Evolutionary conservation across 495 filamentous ascomycete genomes (phyloP), one percentile per base, ranked within the genome.

Genomic region (Podospora tetraspora): DNA sequence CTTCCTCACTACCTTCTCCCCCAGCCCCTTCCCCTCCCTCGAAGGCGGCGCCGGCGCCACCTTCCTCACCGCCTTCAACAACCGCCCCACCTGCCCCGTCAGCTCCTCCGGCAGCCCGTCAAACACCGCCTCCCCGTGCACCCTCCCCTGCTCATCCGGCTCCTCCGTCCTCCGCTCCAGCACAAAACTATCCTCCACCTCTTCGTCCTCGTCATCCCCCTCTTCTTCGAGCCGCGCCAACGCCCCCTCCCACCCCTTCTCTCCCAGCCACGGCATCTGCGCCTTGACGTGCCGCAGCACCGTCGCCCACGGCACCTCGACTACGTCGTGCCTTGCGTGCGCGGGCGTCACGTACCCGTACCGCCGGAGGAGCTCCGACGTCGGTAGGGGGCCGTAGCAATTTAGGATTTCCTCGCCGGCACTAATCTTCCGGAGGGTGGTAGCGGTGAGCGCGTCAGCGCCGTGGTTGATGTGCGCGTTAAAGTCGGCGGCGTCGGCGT

Each of bases 321-420:
- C 87, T 6, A 97, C 93, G 74, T 98, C 93, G 75, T 89, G 92
- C 30, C 84, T 78, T 19, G 87, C 80, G 71, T 97, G 95, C 65
- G 89, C 88, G 30, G 83, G 77, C 2, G 92, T 96, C 13, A 94
- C 87, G 71, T 97, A 98, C 8, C 94, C 94, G 72, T 97, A 97
- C 25, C 94, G 83, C 22, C 94, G 85, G 22, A 98, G 85, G 22
- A 97, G 79, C 75, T 97, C 94, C 0, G 90, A 87, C 29, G 88
- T 90, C 3, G 92, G 89, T 24, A 96, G 85, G 34, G 91, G 88
- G 9, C 94, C 94, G 74, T 96, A 97, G 76, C 96, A 94, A 70
- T 97, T 97, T 72, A 96, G 87, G 22, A 97, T 88, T 74, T 97
- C 92, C 63, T 92, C 87, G n/a, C 90, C 90, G 7, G 83, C 81